A percentile compares a stretch with the other conserved stretches of the same genome.
These are phyloP conservation scores for Salix koriyanagi DNA, from an alignment of 345 rosid species.

Conservation along the genomic window DNA sequence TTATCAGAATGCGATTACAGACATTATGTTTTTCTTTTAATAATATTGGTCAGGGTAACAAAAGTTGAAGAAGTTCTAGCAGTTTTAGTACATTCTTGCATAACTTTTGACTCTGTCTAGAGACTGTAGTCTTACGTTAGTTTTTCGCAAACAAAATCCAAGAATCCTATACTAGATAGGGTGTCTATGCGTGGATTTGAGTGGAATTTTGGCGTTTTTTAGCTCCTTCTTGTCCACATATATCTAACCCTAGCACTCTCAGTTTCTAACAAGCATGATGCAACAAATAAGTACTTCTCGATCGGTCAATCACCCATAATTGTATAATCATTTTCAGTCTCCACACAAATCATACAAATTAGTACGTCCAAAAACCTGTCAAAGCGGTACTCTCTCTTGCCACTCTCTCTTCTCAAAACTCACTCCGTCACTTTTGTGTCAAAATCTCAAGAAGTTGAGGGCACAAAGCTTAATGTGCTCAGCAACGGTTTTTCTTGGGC, in stretches of 20 bases:
- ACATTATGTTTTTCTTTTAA: background rate
- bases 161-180: conserved; percentile 17
- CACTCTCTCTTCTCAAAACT: background rate
- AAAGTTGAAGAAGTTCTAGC: background rate
- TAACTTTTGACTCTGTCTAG: conserved; percentile 13
- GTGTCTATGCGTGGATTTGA: conserved; percentile 45
- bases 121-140: conserved; percentile 18
- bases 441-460: background rate
- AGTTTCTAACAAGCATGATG: conserved; percentile 6
- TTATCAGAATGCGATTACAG: background rate
- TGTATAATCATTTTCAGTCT: conserved; percentile 24
- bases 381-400: background rate
- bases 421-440: background rate
- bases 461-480: conserved; percentile 19
- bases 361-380: conserved; percentile 6
- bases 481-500: conserved; percentile 10
- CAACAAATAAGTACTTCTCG: conserved; percentile 24
- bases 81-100: background rate
- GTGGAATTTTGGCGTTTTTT: conserved; percentile 49
- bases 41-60: background rate
- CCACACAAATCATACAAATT: conserved; percentile 18
- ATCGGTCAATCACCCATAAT: conserved; percentile 21
- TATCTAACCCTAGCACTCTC: background rate
- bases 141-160: conserved; percentile 13
- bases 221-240: conserved; percentile 11